A percentile compares a stretch with the other conserved stretches of the same genome.
phyloP scores from a whole-genome alignment of 495 filamentous ascomycete species.

The Penicillium paradoxum region DNA sequence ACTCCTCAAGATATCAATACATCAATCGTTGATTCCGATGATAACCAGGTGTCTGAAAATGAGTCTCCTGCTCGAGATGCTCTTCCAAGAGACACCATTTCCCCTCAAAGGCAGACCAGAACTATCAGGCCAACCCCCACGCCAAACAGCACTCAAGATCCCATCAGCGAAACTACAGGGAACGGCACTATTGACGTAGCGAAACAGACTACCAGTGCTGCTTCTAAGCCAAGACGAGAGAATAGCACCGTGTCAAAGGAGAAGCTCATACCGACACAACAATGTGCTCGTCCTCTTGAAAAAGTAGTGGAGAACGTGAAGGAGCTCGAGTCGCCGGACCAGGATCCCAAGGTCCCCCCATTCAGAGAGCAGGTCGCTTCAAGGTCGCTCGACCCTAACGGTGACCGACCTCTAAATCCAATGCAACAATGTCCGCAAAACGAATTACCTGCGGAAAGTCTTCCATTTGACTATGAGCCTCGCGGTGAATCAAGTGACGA shows the following conservation, averaged over 20 bases:
- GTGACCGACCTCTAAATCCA: background rate
- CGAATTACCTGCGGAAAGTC: background rate
- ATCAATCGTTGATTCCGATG: slow-evolving; percentile 9
- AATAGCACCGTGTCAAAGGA: background rate
- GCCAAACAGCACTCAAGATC: background rate
- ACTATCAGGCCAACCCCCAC: background rate
- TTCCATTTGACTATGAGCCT: background rate
- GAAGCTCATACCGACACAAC: background rate
- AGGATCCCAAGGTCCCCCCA: background rate
- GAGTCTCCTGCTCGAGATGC: slow-evolving; percentile 3
- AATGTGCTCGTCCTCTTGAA: background rate
- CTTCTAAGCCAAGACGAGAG: background rate
- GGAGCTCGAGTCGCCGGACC: background rate
- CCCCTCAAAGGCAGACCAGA: background rate
- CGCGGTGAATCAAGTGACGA: slow-evolving; percentile 12
- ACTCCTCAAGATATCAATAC: slow-evolving; percentile 5
- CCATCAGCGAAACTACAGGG: background rate
- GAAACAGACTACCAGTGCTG: background rate
- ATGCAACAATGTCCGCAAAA: background rate
- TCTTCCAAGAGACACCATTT: background rate
- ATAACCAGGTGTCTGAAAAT: background rate
- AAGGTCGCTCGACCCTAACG: background rate
- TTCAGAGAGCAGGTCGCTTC: background rate
- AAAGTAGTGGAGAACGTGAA: background rate
- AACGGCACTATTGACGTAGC: background rate